A percentile compares a stretch with the other conserved stretches of the same genome.
Conservation (phyloP, 495 filamentous ascomycete genomes). For the Poronia punctata region DNA sequence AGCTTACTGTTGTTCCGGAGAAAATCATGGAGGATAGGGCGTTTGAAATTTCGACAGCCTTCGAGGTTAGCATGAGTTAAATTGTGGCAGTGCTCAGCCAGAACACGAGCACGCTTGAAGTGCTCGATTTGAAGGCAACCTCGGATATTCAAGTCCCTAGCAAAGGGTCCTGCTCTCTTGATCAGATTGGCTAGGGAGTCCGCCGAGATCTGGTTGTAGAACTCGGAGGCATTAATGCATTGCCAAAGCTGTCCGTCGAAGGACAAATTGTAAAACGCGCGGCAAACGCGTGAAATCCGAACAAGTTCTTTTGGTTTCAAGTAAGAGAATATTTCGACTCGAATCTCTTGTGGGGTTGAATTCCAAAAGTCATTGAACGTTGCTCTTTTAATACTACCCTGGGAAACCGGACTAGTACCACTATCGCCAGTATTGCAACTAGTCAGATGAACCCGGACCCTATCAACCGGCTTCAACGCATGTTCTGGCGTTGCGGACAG, state of each 20-base stretch:
- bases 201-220: slow-evolving; percentile 80
- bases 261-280: slow-evolving; percentile 74
- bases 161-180: slow-evolving; percentile 75
- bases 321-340: slow-evolving; percentile 67
- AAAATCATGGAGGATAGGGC: slow-evolving; percentile 69
- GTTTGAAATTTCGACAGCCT: slow-evolving; percentile 76
- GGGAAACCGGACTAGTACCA: no score
- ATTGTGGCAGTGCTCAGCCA: slow-evolving; percentile 77
- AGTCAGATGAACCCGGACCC: slow-evolving; percentile 27
- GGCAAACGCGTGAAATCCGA: slow-evolving; percentile 71
- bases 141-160: slow-evolving; percentile 74
- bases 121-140: slow-evolving; percentile 63
- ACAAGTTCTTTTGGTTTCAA: slow-evolving; percentile 78
- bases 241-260: slow-evolving; percentile 95
- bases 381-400: no score
- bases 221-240: slow-evolving; percentile 73
- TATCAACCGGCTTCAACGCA: slow-evolving; percentile 29
- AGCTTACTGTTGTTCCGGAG: slow-evolving; percentile 70
- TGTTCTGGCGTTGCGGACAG: slow-evolving; percentile 35
- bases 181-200: slow-evolving; percentile 81
- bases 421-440: slow-evolving; percentile 26
- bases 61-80: slow-evolving; percentile 81
- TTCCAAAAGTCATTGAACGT: slow-evolving; percentile 72
- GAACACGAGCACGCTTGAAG: slow-evolving; percentile 65
- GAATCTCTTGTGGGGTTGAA: slow-evolving; percentile 75